These are phyloP conservation scores for Laetiporus sulphureus DNA, from an alignment of 1,284 basidiomycete genomes.

Conservation along the genomic window DNA sequence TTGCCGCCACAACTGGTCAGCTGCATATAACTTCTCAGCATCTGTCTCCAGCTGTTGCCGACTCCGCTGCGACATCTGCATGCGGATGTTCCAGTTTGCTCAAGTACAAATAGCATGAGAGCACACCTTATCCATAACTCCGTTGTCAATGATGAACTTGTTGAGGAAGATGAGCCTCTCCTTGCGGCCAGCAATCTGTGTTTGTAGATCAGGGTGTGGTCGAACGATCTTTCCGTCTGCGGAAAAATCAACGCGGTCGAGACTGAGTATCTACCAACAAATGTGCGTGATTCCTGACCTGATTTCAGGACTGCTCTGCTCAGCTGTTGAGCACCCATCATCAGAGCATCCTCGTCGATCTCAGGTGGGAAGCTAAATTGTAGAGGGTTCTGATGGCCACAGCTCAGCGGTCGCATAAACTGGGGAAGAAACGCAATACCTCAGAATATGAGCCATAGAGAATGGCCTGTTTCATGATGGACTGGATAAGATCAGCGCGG, in stretches of 20 bases:
- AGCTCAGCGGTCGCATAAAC: no score
- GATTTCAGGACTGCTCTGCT: conserved; percentile 72
- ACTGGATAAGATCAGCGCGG: conserved; percentile 66
- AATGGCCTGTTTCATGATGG: conserved; percentile 84
- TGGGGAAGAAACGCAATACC: no score
- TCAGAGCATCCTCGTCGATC: conserved; percentile 74
- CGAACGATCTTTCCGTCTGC: conserved; percentile 70
- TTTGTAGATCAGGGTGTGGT: conserved; percentile 73
- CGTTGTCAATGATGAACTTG: conserved; percentile 83
- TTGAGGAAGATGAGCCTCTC: conserved; percentile 79
- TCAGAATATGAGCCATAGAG: conserved; percentile 68
- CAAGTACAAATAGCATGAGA: neutral
- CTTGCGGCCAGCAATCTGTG: conserved; percentile 74
- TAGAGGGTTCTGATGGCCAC: conserved; percentile 72
- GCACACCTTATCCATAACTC: conserved; percentile 63
- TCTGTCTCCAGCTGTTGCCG: conserved; percentile 78
- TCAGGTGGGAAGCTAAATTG: conserved; percentile 79
- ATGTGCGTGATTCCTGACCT: conserved; percentile 28
- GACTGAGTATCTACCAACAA: neutral
- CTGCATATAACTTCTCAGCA: conserved; percentile 84
- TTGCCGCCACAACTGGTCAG: conserved; percentile 77
- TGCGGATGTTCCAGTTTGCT: neutral
- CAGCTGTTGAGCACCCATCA: conserved; percentile 73
- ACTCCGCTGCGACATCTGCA: conserved; percentile 73
- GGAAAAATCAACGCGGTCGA: neutral